These are phyloP conservation scores for Selaginella moellendorffii DNA, from an alignment of 75 land plant species.

Conservation along the genomic window DNA sequence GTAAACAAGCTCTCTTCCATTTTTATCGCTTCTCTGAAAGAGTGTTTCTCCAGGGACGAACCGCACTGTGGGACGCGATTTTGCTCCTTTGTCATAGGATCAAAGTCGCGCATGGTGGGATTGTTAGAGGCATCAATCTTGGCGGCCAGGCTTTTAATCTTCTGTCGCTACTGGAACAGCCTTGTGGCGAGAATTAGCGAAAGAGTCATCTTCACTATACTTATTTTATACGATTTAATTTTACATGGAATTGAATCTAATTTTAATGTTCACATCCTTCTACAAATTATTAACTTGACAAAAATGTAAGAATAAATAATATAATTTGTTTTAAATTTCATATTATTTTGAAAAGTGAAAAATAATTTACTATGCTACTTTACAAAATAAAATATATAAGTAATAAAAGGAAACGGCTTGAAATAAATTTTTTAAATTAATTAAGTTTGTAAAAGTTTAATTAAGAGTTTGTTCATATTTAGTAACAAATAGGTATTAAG, in stretches of 20 bases:
- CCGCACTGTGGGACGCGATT: slow-evolving; percentile 92
- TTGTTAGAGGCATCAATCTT: slow-evolving; percentile 72
- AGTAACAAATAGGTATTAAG: too few species aligned
- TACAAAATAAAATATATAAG: neutral
- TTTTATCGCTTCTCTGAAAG: neutral
- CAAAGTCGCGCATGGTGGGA: slow-evolving; percentile 49
- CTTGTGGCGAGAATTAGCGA: neutral
- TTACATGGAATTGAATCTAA: neutral
- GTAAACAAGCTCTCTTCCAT: slow-evolving; percentile 16
- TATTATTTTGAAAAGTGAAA: neutral
- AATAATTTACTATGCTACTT: neutral
- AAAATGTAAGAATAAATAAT: neutral
- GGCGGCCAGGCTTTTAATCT: slow-evolving; percentile 74
- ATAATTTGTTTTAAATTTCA: neutral
- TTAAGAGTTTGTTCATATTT: too few species aligned
- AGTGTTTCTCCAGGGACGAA: slow-evolving; percentile 56
- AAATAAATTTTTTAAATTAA: too few species aligned
- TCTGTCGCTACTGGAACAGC: slow-evolving; percentile 44
- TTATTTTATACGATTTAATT: neutral
- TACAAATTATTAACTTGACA: neutral
- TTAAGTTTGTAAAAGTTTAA: too few species aligned
- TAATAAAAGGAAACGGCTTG: too few species aligned
- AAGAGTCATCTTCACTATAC: neutral
- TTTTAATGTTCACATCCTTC: neutral
- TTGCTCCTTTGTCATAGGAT: slow-evolving; percentile 64